Conservation (phyloP, 495 filamentous ascomycete genomes). For the Talaromyces ruber region DNA sequence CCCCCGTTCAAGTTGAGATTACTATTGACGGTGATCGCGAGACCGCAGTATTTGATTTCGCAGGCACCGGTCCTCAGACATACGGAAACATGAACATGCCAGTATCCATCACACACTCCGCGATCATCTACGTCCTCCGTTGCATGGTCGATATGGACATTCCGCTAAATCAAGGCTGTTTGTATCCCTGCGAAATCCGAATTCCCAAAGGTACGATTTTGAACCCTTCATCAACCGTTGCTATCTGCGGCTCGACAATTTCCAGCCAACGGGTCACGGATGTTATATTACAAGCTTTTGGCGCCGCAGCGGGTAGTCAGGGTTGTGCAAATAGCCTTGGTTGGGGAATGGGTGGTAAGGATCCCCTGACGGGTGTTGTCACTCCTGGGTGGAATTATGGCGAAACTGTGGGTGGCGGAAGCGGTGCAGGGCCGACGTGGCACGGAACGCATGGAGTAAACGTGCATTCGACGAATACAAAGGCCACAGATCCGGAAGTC, state of each 20-base stretch:
- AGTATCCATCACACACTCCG: conserved; percentile 80
- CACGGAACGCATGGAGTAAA: conserved; percentile 85
- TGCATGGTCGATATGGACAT: conserved; percentile 86
- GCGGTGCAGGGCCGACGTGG: conserved; percentile 82
- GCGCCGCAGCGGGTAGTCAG: conserved; percentile 83
- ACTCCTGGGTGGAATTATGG: conserved; percentile 89
- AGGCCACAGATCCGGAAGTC: conserved; percentile 90
- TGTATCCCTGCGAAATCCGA: conserved; percentile 71
- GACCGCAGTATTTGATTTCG: conserved; percentile 76
- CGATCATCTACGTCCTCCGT: conserved; percentile 89
- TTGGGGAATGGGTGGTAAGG: conserved; percentile 34
- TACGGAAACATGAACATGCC: conserved; percentile 94
- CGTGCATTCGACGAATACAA: conserved; percentile 96
- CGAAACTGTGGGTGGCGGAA: conserved; percentile 92
- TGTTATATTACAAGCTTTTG: conserved; percentile 85
- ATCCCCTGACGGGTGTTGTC: conserved; percentile 75
- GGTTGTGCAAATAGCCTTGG: conserved; percentile 87
- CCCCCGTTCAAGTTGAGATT: conserved; percentile 64
- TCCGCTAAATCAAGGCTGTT: conserved; percentile 89
- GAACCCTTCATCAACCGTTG: conserved; percentile 53
- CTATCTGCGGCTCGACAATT: conserved; percentile 41
- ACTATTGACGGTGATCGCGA: conserved; percentile 69
- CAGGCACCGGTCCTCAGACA: conserved; percentile 73
- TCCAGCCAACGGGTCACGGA: conserved; percentile 89
- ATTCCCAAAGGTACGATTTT: conserved; percentile 76